Conservation (phyloP, 2,329 filamentous ascomycete genomes). For the Fusarium secorum region DNA sequence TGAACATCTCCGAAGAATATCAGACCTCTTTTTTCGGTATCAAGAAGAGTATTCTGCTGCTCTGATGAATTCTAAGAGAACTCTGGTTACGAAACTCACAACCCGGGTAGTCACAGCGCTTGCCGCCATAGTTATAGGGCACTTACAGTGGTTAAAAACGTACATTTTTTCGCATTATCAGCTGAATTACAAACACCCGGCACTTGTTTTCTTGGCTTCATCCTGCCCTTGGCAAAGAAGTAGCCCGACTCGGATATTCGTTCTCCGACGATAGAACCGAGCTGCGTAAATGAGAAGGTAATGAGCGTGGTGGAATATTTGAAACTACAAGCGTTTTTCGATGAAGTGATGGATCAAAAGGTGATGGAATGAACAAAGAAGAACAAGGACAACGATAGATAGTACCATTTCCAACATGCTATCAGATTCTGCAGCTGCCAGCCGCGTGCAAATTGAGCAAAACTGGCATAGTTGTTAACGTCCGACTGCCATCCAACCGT, state of each 20-base stretch:
- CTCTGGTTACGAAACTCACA: too few species aligned
- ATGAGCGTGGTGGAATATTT: too few species aligned
- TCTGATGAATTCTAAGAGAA: neutral
- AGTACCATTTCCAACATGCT: rapidly evolving
- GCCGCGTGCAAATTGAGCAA: rapidly evolving
- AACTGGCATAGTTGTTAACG: rapidly evolving
- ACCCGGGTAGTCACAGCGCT: too few species aligned
- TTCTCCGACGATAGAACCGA: neutral
- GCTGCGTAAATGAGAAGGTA: neutral
- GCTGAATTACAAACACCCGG: neutral
- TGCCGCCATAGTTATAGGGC: neutral
- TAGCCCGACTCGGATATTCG: neutral
- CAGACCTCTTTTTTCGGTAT: neutral
- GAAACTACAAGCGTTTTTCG: neutral
- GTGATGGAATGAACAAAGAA: too few species aligned
- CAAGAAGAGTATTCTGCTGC: too few species aligned
- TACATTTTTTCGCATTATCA: too few species aligned
- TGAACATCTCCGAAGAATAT: too few species aligned
- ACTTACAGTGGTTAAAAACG: neutral
- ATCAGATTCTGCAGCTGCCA: rapidly evolving
- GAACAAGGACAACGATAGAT: neutral
- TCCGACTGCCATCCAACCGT: neutral
- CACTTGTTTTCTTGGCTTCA: neutral
- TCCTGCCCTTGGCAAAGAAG: rapidly evolving
- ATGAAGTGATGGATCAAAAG: neutral